Evolutionary conservation across 345 rosid genomes (phyloP), one percentile per base, ranked within the genome.

Genomic region (Mercurialis annua): DNA sequence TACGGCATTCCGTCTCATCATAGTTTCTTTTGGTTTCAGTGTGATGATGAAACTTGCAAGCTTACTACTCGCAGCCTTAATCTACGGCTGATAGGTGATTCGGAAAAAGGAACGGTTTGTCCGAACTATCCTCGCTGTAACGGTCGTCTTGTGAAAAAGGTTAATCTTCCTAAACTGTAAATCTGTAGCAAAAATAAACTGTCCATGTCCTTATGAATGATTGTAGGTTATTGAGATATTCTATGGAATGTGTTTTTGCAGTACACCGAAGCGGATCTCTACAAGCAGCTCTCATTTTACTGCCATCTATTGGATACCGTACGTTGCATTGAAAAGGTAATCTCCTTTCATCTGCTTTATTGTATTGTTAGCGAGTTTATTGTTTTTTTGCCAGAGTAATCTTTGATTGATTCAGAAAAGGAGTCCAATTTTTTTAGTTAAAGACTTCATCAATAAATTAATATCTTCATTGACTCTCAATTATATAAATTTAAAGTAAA

Each of bases 41-140:
- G 99, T 70, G 99, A 94, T 24, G 99, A 94, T 58, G 99, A 91
- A 76, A 85, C 93, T 55, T 94, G 99, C 83, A 85, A 89, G 78
- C 83, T 81, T 75, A 82, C 89, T 0, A 89, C 99, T 1, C 82
- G 96, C 6, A 67, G 89, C 62, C 78, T 85, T 62, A 91, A 75
- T 80, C 68, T 83, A 69, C 86, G 82, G 63, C 70, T 91, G 73
- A 50, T 91, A 6, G 96, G 97, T 56, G 97, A 89, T 67, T 82
- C 87, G 21, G 99, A 91, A 70, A 82, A 79, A n/a, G 99, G 99
- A 63, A 94, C 99, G n/a, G 89, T 88, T 71, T 94, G 99, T 77
- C 93, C 97, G 29, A 90, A 84, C 73, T 87, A 94, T 76, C 99
- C 99, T 34, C 88, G 85, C 60, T 94, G 99, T 62, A 85, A 83